phyloP scores from a whole-genome alignment of 2,329 filamentous ascomycete species.

The Penicillium sp. region DNA sequence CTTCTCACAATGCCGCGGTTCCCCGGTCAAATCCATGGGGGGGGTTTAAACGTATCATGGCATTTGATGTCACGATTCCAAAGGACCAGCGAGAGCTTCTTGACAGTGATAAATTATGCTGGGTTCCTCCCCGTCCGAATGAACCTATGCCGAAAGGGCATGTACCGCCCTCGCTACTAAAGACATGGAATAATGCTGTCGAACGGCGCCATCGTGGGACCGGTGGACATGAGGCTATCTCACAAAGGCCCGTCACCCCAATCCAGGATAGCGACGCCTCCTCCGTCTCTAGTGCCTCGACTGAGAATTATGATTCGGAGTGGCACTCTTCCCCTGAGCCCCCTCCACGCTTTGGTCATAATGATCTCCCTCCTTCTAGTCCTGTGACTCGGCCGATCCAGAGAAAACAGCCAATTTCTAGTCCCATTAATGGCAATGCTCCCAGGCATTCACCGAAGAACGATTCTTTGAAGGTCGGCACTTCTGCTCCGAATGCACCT shows the following conservation, averaged over 20 bases:
- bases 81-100: background rate
- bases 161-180: background rate
- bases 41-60: background rate
- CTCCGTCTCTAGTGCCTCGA: slow-evolving; percentile 6
- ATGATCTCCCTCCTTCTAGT: background rate
- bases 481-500: background rate
- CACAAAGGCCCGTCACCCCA: slow-evolving; percentile 8
- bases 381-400: background rate
- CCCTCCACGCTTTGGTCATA: background rate
- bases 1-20: background rate
- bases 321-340: slow-evolving; percentile 21
- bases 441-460: background rate
- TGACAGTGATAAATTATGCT: background rate
- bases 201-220: background rate
- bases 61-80: background rate
- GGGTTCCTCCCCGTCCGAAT: background rate
- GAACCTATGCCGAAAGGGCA: background rate
- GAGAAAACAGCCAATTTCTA: background rate
- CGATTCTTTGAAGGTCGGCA: background rate
- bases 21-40: background rate
- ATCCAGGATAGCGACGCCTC: slow-evolving; percentile 18
- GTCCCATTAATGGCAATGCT: background rate
- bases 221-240: background rate
- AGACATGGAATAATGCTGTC: background rate
- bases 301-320: background rate